A percentile compares a stretch with the other conserved stretches of the same genome.
Conservation (phyloP, 495 filamentous ascomycete genomes). For the Penicillium cosmopolitanum region DNA sequence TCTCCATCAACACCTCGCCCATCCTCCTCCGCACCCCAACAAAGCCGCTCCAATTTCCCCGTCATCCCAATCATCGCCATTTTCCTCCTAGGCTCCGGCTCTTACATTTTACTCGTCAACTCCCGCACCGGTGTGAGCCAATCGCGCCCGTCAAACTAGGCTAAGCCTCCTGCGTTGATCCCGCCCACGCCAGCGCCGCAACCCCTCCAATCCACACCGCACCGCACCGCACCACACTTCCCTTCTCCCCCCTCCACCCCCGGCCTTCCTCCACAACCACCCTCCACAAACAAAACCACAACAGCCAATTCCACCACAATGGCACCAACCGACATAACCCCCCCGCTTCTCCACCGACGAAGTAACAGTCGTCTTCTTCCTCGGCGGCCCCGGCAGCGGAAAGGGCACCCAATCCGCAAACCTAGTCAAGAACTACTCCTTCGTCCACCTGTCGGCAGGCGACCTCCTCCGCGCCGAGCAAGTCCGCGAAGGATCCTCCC, state of each 20-base stretch:
- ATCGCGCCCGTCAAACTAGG: constrained; percentile 15
- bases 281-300: no score
- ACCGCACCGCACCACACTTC: constrained; percentile 4
- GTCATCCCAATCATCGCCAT: constrained; percentile 68
- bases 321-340: constrained; percentile 37
- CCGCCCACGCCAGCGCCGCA: constrained; percentile 12
- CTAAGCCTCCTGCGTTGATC: constrained; percentile 9
- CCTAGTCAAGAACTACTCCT: constrained; percentile 86
- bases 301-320: no score
- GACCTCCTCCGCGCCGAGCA: constrained; percentile 95
- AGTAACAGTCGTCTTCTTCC: constrained; percentile 79
- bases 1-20: constrained; percentile 25
- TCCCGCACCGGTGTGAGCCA: constrained; percentile 47
- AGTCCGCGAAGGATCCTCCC: constrained; percentile 78
- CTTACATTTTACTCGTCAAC: constrained; percentile 66
- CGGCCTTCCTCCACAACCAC: not conserved
- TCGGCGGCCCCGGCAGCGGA: constrained; percentile 59
- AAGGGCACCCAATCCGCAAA: constrained; percentile 81
- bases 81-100: constrained; percentile 57
- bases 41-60: constrained; percentile 56
- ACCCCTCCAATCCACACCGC: constrained; percentile 15
- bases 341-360: constrained; percentile 80
- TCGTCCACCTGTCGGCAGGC: constrained; percentile 90
- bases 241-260: not conserved
- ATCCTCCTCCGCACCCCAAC: constrained; percentile 30